These are phyloP conservation scores for Heterobasidion irregulare DNA, from an alignment of 1,284 basidiomycete genomes.

Conservation along the genomic window DNA sequence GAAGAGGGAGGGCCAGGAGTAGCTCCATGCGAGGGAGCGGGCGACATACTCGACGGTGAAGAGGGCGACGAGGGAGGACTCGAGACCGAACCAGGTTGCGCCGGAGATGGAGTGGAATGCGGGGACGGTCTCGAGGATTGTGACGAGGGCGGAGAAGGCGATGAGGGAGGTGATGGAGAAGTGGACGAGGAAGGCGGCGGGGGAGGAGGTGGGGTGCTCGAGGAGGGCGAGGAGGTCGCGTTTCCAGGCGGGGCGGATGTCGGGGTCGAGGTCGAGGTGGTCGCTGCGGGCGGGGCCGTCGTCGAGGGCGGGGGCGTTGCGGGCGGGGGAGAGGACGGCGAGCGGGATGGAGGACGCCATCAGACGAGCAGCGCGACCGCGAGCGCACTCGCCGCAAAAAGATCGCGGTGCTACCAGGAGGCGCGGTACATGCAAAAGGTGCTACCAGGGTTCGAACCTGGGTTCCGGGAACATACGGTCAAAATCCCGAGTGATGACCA, in stretches of 20 bases:
- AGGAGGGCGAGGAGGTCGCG: constrained; percentile 50
- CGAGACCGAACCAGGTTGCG: constrained; percentile 77
- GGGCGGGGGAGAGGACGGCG: not conserved
- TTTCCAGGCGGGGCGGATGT: constrained; percentile 48
- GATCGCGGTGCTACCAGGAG: no score
- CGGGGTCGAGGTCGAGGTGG: not conserved
- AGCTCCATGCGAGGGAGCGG: constrained; percentile 57
- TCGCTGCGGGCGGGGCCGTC: not conserved
- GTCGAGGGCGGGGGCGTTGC: not conserved
- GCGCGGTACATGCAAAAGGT: no score
- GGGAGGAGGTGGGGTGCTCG: constrained; percentile 62
- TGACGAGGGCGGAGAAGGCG: constrained; percentile 67
- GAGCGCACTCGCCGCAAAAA: no score
- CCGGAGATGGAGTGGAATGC: constrained; percentile 66
- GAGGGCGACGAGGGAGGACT: constrained; percentile 68
- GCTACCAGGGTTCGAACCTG: constrained; percentile 1
- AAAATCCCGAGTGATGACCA: constrained; percentile 1
- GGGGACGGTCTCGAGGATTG: constrained; percentile 79
- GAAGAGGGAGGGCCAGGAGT: constrained; percentile 47
- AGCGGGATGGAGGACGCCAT: not conserved
- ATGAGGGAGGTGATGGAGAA: constrained; percentile 57
- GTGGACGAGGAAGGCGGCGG: constrained; percentile 58
- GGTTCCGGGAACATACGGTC: not conserved
- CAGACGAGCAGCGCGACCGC: not conserved
- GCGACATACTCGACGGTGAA: constrained; percentile 78